Evolutionary conservation across 2,329 filamentous ascomycete genomes (phyloP).

Genomic region (Cercospora sojina): DNA sequence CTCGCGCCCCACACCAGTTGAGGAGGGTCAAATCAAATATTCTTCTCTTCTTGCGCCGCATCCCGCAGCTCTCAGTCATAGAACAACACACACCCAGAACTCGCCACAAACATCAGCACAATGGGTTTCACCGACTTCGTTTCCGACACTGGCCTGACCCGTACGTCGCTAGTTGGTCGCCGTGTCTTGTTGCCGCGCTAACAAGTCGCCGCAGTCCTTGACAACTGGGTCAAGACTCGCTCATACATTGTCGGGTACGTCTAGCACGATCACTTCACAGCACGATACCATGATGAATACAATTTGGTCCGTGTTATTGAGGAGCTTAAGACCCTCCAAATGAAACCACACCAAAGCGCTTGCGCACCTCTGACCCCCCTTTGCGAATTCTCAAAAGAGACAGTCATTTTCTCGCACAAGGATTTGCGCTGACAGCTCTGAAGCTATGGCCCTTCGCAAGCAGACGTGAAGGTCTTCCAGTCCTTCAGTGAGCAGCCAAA

Average conservation of each 20-base stretch:
- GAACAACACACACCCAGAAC: conserved; percentile 1
- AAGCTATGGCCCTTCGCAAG: conserved; percentile 75
- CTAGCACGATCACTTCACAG: conserved; percentile 26
- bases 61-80: conserved; percentile 5
- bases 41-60: conserved; percentile 6
- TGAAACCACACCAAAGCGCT: conserved; percentile 75
- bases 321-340: conserved; percentile 86
- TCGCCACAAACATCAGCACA: conserved; percentile 34
- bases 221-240: conserved; percentile 71
- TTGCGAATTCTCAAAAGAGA: conserved; percentile 23
- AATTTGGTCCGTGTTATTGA: conserved; percentile 96
- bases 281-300: conserved; percentile 65
- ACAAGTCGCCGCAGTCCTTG: conserved; percentile 55
- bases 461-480: conserved; percentile 95
- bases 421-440: conserved; percentile 16
- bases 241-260: conserved; percentile 84
- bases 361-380: conserved; percentile 68
- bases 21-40: conserved; percentile 10
- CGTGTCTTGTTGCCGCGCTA: conserved; percentile 18
- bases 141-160: conserved; percentile 63
- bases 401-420: conserved; percentile 19
- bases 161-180: conserved; percentile 45
- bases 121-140: conserved; percentile 72
- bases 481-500: conserved; percentile 73
- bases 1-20: background rate